Conservation (phyloP, 108 stramenopile genomes). For the Nannochloropsis oceanica region DNA sequence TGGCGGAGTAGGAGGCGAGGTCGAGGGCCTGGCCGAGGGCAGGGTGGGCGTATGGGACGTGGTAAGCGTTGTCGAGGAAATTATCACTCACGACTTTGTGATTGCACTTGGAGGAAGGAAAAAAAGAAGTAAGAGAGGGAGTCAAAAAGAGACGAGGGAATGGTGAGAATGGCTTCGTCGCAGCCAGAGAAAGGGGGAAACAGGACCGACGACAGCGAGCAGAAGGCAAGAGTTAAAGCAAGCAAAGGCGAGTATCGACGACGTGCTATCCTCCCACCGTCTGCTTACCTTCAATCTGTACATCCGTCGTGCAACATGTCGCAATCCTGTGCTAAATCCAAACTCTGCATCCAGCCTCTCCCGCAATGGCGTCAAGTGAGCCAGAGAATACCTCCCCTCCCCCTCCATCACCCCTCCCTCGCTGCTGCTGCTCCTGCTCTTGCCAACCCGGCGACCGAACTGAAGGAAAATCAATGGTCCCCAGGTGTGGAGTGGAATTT, state of each 20-base stretch:
- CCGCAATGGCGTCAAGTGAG: not conserved
- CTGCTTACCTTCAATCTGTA: not conserved
- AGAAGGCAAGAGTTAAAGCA: not conserved
- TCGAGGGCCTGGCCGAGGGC: slow-evolving; percentile 23
- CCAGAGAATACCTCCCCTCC: slow-evolving; percentile 4
- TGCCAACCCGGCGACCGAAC: not conserved
- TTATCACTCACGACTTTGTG: slow-evolving; percentile 36
- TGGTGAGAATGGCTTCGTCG: not conserved
- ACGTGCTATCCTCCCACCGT: not conserved
- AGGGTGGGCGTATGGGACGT: slow-evolving; percentile 28
- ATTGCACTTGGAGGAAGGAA: slow-evolving; percentile 10
- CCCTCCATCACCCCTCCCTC: not conserved
- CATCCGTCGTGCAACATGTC: not conserved
- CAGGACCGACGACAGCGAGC: not conserved
- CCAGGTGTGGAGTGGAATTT: not conserved
- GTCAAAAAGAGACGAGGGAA: not conserved
- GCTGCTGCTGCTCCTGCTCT: no score
- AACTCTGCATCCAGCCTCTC: not conserved
- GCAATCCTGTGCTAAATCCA: not conserved
- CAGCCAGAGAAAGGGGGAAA: not conserved
- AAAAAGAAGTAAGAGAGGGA: not conserved
- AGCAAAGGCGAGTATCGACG: not conserved
- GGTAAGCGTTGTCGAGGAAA: slow-evolving; percentile 36
- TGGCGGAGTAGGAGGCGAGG: slow-evolving; percentile 4
- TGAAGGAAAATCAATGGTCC: slow-evolving; percentile 21